Conservation (phyloP, 1,284 basidiomycete species). For the Fistulinella staudtii region DNA sequence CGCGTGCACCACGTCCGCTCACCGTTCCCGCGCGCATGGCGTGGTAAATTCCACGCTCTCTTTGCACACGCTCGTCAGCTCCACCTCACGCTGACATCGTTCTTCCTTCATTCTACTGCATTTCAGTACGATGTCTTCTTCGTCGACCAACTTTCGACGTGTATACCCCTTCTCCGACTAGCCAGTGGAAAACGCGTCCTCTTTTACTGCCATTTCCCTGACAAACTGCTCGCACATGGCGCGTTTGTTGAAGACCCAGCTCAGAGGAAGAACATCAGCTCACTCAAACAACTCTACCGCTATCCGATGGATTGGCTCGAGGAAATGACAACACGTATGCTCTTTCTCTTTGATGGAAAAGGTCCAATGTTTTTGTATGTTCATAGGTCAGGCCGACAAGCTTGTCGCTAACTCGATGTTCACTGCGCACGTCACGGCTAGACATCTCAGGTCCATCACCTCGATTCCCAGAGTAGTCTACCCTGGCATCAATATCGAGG, state of each 20-base stretch:
- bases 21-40: constrained; percentile 76
- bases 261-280: constrained; percentile 37
- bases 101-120: constrained; percentile 49
- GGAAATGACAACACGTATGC: constrained; percentile 83
- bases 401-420: constrained; percentile 93
- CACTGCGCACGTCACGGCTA: constrained; percentile 75
- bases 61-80: constrained; percentile 89
- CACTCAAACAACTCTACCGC: constrained; percentile 76
- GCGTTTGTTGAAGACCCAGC: constrained; percentile 58
- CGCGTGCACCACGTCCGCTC: constrained; percentile 73
- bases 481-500: constrained; percentile 83
- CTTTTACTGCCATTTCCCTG: constrained; percentile 98
- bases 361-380: constrained; percentile 8
- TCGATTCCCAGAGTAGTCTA: constrained; percentile 77
- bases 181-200: constrained; percentile 75
- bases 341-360: neutral
- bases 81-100: constrained; percentile 56
- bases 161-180: constrained; percentile 77
- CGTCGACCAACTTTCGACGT: constrained; percentile 92
- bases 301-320: constrained; percentile 90
- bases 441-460: constrained; percentile 70
- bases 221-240: constrained; percentile 84
- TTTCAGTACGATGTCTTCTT: constrained; percentile 81
- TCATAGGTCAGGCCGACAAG: constrained; percentile 83
- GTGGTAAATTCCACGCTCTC: constrained; percentile 80